Conservation (phyloP, 495 filamentous ascomycete genomes). For the Annulohypoxylon maeteangense region DNA sequence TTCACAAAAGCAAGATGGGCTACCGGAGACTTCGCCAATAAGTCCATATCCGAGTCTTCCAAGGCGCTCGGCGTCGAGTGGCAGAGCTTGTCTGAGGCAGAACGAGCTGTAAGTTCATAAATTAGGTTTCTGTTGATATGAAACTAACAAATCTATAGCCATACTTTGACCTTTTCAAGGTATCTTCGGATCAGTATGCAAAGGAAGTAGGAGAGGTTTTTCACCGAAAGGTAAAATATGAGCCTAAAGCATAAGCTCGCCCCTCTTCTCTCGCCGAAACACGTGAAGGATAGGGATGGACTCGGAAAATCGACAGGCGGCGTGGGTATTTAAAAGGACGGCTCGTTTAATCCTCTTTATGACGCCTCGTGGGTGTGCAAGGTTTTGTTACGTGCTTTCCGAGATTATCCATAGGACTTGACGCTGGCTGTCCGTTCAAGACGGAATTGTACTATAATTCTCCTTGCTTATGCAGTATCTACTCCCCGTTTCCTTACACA, state of each 20-base stretch:
- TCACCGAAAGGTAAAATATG: not conserved
- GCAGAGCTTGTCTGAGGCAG: slow-evolving; percentile 59
- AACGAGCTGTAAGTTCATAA: slow-evolving; percentile 59
- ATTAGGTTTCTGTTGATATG: too few species aligned
- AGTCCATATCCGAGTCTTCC: slow-evolving; percentile 43
- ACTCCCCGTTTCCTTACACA: slow-evolving; percentile 8
- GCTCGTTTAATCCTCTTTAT: slow-evolving; percentile 17
- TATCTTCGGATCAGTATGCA: slow-evolving; percentile 28
- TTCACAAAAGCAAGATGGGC: slow-evolving; percentile 61
- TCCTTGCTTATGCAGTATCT: slow-evolving; percentile 4
- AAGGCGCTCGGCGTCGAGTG: slow-evolving; percentile 62
- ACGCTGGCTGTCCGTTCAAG: not conserved
- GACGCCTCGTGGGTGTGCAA: not conserved
- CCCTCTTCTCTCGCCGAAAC: not conserved
- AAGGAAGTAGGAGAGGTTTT: slow-evolving; percentile 34
- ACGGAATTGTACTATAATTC: slow-evolving; percentile 32
- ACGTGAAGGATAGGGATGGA: not conserved
- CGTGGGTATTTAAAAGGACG: slow-evolving; percentile 1
- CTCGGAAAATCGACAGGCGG: not conserved
- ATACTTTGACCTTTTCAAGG: slow-evolving; percentile 38
- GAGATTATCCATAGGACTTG: slow-evolving; percentile 2
- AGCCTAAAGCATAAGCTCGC: not conserved
- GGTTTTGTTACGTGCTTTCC: slow-evolving; percentile 13
- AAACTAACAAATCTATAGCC: slow-evolving; percentile 43
- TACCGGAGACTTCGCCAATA: slow-evolving; percentile 60